These are phyloP conservation scores for Lepidium africanum DNA, from an alignment of 345 rosid species.

Conservation along the genomic window DNA sequence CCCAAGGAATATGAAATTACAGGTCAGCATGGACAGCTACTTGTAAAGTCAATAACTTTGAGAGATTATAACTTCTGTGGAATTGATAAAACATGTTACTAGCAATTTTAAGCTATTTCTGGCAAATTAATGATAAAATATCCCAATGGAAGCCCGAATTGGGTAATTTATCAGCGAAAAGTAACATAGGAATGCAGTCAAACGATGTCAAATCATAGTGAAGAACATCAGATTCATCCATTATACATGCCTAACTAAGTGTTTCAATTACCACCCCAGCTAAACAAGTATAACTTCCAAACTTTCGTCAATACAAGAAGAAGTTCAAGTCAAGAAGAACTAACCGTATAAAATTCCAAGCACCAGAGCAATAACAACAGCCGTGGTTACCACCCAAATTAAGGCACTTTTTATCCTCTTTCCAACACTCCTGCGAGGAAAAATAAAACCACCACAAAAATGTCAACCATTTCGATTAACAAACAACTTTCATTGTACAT, in stretches of 20 bases:
- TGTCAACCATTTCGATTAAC: neutral
- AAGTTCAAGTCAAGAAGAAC: conserved; percentile 13
- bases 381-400: conserved; percentile 78
- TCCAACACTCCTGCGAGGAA: conserved; percentile 54
- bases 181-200: neutral
- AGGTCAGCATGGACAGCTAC: neutral
- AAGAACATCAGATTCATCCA: neutral
- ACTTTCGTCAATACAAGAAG: neutral
- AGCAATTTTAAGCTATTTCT: neutral
- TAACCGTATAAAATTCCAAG: conserved; percentile 95
- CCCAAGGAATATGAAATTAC: neutral
- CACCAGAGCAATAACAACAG: conserved; percentile 70
- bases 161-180: neutral
- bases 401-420: conserved; percentile 87
- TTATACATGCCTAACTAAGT: neutral
- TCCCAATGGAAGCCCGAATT: neutral
- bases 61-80: neutral
- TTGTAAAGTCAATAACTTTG: neutral
- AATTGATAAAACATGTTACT: neutral
- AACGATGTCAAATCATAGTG: neutral
- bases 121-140: neutral
- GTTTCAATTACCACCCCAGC: neutral
- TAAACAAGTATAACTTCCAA: neutral
- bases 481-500: neutral
- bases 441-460: neutral